phyloP scores from a whole-genome alignment of 2,329 filamentous ascomycete genomes.

The Chrysoporthe austroafricana region DNA sequence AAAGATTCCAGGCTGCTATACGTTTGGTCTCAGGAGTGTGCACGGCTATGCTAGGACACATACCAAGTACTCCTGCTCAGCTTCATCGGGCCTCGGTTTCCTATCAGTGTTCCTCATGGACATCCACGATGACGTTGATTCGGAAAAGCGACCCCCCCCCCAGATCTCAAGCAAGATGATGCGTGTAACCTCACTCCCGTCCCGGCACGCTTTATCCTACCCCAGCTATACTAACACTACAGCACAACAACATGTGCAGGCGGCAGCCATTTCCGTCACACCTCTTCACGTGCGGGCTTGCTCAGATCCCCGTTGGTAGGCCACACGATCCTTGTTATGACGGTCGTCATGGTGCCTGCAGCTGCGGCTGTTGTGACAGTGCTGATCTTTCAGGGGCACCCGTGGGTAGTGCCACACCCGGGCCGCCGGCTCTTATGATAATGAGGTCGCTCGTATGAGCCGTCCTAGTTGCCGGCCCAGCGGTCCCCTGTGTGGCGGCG shows the following conservation, averaged over 20 bases:
- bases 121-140: neutral
- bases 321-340: neutral
- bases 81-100: neutral
- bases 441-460: neutral
- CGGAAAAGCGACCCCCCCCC: neutral
- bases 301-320: neutral
- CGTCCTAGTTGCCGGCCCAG: neutral
- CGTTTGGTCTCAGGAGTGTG: neutral
- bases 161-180: constrained; percentile 11
- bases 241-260: neutral
- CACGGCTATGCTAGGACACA: neutral
- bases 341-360: neutral
- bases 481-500: neutral
- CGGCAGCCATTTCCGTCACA: constrained; percentile 7
- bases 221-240: neutral
- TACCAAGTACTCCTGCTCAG: neutral
- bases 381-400: neutral
- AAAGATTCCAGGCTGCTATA: neutral
- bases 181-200: neutral
- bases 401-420: neutral
- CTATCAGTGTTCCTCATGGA: neutral
- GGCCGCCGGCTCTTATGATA: neutral
- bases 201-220: neutral
- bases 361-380: neutral
- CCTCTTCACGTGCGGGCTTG: neutral